These are phyloP conservation scores for Takakia lepidozioides DNA, from an alignment of 225 moss, liverwort and hornwort genomes.

Conservation along the genomic window DNA sequence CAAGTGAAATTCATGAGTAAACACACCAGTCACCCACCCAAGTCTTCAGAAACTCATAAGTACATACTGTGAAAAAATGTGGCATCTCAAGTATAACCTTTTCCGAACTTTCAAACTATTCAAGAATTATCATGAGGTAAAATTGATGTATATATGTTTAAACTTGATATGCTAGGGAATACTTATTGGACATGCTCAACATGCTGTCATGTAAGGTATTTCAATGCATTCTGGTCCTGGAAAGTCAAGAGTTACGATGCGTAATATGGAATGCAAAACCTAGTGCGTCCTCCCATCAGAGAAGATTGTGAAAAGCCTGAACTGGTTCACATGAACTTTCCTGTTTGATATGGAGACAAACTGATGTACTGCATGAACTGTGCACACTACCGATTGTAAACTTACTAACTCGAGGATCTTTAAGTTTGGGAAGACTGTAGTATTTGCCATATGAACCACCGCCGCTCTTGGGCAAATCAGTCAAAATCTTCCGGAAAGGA, in stretches of 20 bases:
- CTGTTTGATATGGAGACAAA: background rate
- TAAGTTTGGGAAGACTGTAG: constrained; percentile 72
- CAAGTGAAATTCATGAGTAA: background rate
- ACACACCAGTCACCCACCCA: background rate
- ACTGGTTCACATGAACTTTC: background rate
- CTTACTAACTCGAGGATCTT: constrained; percentile 76
- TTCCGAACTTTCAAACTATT: too few species aligned
- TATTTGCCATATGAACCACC: constrained; percentile 58
- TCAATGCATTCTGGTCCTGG: too few species aligned
- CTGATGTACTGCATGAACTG: too few species aligned
- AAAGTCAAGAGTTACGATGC: background rate
- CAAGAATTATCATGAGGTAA: background rate
- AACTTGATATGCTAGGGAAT: background rate
- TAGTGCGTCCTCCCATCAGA: background rate
- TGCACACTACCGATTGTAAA: background rate
- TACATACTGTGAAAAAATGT: background rate
- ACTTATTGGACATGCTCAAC: too few species aligned
- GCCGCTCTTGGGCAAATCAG: constrained; percentile 49
- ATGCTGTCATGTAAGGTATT: too few species aligned
- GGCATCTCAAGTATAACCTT: too few species aligned
- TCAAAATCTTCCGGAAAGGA: constrained; percentile 62
- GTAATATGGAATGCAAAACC: background rate
- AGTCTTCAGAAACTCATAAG: background rate
- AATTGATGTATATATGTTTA: background rate
- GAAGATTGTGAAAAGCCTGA: background rate